Percentiles rank a stretch among this genome's conserved stretches.
Evolutionary conservation across 148 eudicot species (phyloP).

Genomic region (Nepenthes gracilis): DNA sequence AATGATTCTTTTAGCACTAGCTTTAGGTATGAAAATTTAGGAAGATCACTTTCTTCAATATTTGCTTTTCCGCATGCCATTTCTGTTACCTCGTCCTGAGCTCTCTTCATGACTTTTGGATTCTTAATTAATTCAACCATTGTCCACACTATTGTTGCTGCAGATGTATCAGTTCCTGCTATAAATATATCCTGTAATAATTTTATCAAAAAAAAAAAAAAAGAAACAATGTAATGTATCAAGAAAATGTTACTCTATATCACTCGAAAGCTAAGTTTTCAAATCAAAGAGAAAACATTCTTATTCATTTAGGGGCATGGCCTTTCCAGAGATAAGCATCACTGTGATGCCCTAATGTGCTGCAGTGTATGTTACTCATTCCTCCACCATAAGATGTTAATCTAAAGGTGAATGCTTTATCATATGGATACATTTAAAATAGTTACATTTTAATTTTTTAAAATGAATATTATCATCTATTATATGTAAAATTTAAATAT

Average conservation of each 20-base stretch:
- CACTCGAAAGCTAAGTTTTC: no score
- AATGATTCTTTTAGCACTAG: conserved; percentile 37
- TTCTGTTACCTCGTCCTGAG: conserved; percentile 35
- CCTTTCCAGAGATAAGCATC: neutral
- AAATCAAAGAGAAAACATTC: no score
- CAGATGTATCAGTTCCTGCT: conserved; percentile 47
- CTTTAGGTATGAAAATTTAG: conserved; percentile 28
- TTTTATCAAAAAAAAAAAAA: no score
- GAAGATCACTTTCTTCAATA: conserved; percentile 38
- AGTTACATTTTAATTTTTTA: no score
- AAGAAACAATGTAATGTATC: conserved; percentile 16
- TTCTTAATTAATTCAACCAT: conserved; percentile 41
- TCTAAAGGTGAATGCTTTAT: no score
- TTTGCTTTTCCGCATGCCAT: conserved; percentile 13
- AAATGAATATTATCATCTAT: no score
- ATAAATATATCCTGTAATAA: conserved; percentile 15
- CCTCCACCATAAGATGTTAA: no score
- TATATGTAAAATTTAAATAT: no score
- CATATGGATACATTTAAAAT: no score
- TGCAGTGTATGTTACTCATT: neutral
- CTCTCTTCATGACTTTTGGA: conserved; percentile 33
- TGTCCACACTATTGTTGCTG: conserved; percentile 47
- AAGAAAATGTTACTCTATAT: neutral
- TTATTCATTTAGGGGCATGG: no score
- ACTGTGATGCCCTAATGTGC: neutral